phyloP scores from a whole-genome alignment of 768 basidiomycete species.

The Pleurotus salmoneostramineus region DNA sequence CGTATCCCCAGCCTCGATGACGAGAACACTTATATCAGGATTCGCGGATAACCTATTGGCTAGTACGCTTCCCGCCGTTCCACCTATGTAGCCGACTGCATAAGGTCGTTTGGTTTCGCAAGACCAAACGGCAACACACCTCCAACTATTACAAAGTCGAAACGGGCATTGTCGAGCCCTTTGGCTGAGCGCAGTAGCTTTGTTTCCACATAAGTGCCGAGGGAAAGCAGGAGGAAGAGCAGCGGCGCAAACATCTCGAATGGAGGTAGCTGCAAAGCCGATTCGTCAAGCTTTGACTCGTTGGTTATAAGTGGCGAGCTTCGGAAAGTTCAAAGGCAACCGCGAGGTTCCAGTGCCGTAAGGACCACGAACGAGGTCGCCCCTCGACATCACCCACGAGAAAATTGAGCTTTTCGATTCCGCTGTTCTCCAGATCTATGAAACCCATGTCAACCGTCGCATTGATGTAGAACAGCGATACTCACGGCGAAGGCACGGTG shows the following conservation, averaged over 20 bases:
- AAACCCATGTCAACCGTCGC: too few relatives aligned
- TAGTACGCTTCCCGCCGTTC: constrained; percentile 2
- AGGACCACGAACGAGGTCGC: neutral
- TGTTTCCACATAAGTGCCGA: neutral
- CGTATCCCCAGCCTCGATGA: constrained; percentile 6
- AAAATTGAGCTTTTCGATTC: too few relatives aligned
- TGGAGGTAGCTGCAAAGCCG: neutral
- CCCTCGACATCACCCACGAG: too few relatives aligned
- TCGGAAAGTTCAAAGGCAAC: neutral
- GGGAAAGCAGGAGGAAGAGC: neutral
- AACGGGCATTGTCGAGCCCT: constrained; percentile 1
- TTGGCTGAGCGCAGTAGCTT: neutral
- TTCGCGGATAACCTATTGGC: constrained; percentile 6
- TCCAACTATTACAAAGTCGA: constrained; percentile 11
- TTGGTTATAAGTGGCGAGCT: neutral
- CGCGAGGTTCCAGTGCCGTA: neutral
- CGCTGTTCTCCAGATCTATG: too few relatives aligned
- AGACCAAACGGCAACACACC: neutral
- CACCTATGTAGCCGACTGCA: constrained; percentile 1
- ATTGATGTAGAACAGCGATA: neutral
- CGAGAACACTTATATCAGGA: neutral
- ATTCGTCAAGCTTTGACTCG: neutral
- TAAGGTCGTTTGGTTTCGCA: neutral
- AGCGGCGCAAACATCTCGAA: neutral
- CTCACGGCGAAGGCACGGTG: neutral